These are phyloP conservation scores for Eimeria zaria DNA, from an alignment of 169 alveolate genomes.

Conservation along the genomic window DNA sequence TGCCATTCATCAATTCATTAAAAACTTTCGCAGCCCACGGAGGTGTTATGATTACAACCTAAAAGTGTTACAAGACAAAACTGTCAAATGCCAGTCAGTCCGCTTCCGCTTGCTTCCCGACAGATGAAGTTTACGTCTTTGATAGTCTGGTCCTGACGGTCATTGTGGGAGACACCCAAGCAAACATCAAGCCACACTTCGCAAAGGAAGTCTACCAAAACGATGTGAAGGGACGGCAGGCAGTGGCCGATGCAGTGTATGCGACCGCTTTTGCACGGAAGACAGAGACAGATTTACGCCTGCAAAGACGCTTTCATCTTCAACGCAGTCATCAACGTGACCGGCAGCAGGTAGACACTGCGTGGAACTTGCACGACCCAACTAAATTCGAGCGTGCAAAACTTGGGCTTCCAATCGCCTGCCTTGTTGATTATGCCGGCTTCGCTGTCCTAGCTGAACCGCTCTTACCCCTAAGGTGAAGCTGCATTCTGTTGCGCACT, in stretches of 20 bases:
- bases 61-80: background rate
- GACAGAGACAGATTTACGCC: constrained; percentile 33
- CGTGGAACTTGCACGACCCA: constrained; percentile 73
- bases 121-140: constrained; percentile 72
- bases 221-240: constrained; percentile 83
- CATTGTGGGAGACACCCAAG: constrained; percentile 67
- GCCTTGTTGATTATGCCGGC: constrained; percentile 81
- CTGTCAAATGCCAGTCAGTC: background rate
- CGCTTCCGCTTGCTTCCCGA: background rate
- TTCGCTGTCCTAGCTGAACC: constrained; percentile 81
- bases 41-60: background rate
- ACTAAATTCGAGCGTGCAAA: constrained; percentile 55
- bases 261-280: constrained; percentile 53
- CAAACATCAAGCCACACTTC: constrained; percentile 25
- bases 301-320: constrained; percentile 15
- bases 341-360: constrained; percentile 53
- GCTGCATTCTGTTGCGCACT: background rate
- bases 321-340: constrained; percentile 37
- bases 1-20: background rate
- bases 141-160: constrained; percentile 84
- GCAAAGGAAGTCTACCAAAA: constrained; percentile 79
- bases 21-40: background rate
- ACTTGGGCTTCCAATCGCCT: constrained; percentile 76
- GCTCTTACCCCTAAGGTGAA: constrained; percentile 73
- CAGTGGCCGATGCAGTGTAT: constrained; percentile 75